These are phyloP conservation scores for Venturia carpophila DNA, from an alignment of 2,329 filamentous ascomycete species.

Conservation along the genomic window DNA sequence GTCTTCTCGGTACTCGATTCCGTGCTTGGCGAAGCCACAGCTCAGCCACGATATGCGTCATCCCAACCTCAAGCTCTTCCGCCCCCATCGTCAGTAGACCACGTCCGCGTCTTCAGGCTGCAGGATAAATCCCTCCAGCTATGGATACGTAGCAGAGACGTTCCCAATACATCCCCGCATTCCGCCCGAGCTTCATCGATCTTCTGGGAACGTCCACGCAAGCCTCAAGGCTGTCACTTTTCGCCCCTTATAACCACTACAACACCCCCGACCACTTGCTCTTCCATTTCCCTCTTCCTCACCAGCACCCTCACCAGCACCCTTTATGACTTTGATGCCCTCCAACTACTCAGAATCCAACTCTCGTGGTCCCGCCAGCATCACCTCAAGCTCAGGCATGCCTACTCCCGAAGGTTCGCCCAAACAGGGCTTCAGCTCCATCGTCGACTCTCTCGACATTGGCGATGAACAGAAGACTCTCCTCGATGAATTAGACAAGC, in stretches of 20 bases:
- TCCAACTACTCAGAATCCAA: background rate
- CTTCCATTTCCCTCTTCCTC: background rate
- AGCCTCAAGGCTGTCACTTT: constrained; percentile 9
- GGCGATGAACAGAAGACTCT: constrained; percentile 18
- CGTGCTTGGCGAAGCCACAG: no score
- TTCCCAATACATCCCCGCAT: background rate
- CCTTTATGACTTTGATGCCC: constrained; percentile 7
- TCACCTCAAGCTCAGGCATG: constrained; percentile 17
- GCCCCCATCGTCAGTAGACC: background rate
- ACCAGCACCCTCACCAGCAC: background rate
- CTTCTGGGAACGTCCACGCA: background rate
- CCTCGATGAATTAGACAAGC: constrained; percentile 18
- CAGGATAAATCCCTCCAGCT: constrained; percentile 6
- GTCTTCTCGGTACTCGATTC: no score
- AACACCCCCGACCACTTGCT: background rate
- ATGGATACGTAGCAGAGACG: background rate
- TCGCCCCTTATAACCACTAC: background rate
- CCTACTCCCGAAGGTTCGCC: constrained; percentile 15
- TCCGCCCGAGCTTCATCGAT: background rate
- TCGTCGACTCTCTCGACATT: constrained; percentile 18
- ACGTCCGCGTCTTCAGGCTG: background rate
- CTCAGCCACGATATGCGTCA: background rate
- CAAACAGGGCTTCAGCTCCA: constrained; percentile 14
- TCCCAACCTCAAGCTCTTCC: background rate
- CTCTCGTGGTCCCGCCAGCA: constrained; percentile 7